Conservation (phyloP, 116 monocot genomes). For the Cymodocea nodosa region DNA sequence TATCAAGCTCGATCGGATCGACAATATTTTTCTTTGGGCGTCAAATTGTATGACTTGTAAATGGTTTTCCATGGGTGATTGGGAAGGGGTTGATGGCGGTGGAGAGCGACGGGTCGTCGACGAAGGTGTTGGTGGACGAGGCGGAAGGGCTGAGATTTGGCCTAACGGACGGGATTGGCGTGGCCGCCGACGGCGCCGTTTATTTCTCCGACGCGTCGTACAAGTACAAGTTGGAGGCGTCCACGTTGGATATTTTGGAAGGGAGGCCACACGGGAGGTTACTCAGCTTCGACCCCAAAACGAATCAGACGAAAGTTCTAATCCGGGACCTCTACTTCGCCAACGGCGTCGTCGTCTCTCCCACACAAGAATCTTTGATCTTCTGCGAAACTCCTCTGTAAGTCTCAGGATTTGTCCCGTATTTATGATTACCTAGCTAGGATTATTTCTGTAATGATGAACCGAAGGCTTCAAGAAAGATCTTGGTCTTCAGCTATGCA, state of each 20-base stretch:
- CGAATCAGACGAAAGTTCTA: constrained; percentile 43
- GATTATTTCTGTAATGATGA: background rate
- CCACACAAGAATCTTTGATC: constrained; percentile 38
- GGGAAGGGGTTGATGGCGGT: constrained; percentile 52
- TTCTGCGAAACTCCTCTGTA: constrained; percentile 55
- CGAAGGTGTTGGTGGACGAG: constrained; percentile 29
- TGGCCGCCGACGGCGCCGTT: constrained; percentile 50
- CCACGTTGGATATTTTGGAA: constrained; percentile 33
- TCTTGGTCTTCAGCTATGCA: too few relatives aligned
- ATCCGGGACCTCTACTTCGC: constrained; percentile 52
- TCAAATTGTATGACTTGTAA: background rate
- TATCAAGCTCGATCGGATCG: background rate
- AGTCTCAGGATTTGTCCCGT: background rate
- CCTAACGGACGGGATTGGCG: constrained; percentile 58
- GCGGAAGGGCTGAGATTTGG: constrained; percentile 49
- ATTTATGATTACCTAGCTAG: background rate
- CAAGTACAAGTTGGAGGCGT: constrained; percentile 26
- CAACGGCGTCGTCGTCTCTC: constrained; percentile 54
- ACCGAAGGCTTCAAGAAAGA: too few relatives aligned
- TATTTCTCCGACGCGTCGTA: constrained; percentile 87
- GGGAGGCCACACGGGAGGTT: constrained; percentile 53
- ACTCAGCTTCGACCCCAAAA: constrained; percentile 45
- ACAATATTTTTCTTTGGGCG: background rate
- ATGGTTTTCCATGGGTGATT: background rate
- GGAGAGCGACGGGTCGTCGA: constrained; percentile 12